Evolutionary conservation across 139 green algal genomes (phyloP), one percentile per base, ranked within the genome.

Genomic region (Prasinococcaceae sp.): DNA sequence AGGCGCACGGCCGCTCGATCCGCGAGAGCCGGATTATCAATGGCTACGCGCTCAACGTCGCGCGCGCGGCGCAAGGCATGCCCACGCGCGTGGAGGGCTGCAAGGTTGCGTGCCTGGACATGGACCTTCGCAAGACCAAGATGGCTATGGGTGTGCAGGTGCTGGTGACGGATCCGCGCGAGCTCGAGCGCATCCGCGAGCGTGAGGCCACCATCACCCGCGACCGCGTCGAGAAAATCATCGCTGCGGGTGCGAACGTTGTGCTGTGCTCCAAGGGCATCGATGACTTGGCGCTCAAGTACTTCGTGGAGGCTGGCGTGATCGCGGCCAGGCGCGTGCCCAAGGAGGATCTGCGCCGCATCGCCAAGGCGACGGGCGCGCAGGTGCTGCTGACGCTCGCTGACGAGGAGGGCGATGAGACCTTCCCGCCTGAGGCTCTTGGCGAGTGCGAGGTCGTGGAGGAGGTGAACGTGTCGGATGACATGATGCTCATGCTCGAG

Each of bases 201-300:
- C 75, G 86, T 47, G 90, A 98, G 78, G 54, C 62, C 14, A 82
- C 94, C 72, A 95, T 98, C 65, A 94, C 86, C 22, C 92, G 88
- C 71, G 84, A 93, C 62, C 76, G 88, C 38, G 89, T 98, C 25
- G 56, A 88, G 53, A 88, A 81, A 64, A 84, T 97, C 39, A 63
- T 97, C 14, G 81, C 73, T 6, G 72, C 88, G 23, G 90, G 90
- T 30, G 90, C 90, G 47, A 98, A 95, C 68, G 86, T 97, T 6
- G 80, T 98, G 30, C 66, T 98, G 27, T 96, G 86, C 25, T 95
- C 88, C 53, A 98, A 98, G 77, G 90, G 90, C 65, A 98, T 98
- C 55, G 90, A 98, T 58, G 90, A 98, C 75, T 88, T 92, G 77
- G 73, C 72, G 8, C 78, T 97, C 48, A 98, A 98, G 64, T 95